Conservation (phyloP, 208 protist genomes). For the Leishmania tropica region DNA sequence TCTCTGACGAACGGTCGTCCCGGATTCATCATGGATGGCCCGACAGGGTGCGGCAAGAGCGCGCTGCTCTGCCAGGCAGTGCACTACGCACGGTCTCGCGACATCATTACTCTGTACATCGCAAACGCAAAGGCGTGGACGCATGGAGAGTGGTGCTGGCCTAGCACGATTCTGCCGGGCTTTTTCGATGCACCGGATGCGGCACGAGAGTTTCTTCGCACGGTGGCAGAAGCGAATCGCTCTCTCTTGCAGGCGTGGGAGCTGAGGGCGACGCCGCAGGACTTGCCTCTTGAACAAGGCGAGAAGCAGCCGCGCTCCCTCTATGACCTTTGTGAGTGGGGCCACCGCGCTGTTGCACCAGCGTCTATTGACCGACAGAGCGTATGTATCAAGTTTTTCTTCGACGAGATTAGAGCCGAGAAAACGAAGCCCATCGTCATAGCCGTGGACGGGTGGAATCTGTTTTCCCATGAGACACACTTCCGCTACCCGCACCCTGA, state of each 20-base stretch:
- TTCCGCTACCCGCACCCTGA: constrained; percentile 92
- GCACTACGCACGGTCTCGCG: constrained; percentile 79
- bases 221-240: constrained; percentile 78
- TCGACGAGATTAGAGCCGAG: constrained; percentile 87
- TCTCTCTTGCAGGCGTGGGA: constrained; percentile 56
- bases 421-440: constrained; percentile 86
- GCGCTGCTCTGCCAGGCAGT: constrained; percentile 90
- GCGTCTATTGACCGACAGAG: constrained; percentile 90
- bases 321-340: constrained; percentile 87
- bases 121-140: constrained; percentile 89
- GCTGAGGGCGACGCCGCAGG: constrained; percentile 73
- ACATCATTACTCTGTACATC: constrained; percentile 83
- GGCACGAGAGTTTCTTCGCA: constrained; percentile 76
- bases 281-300: constrained; percentile 83
- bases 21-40: constrained; percentile 90
- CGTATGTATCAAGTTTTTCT: constrained; percentile 90
- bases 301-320: constrained; percentile 75
- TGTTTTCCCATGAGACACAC: constrained; percentile 91
- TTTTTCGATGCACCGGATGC: constrained; percentile 93
- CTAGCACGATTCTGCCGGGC: constrained; percentile 87
- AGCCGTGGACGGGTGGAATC: constrained; percentile 90
- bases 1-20: constrained; percentile 67
- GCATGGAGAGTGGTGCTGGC: constrained; percentile 92
- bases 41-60: constrained; percentile 87
- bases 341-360: constrained; percentile 71